Percentiles rank a stretch among this genome's conserved stretches.
These are phyloP conservation scores for Grosmannia clavigera DNA, from an alignment of 2,329 filamentous ascomycete genomes.

Conservation along the genomic window DNA sequence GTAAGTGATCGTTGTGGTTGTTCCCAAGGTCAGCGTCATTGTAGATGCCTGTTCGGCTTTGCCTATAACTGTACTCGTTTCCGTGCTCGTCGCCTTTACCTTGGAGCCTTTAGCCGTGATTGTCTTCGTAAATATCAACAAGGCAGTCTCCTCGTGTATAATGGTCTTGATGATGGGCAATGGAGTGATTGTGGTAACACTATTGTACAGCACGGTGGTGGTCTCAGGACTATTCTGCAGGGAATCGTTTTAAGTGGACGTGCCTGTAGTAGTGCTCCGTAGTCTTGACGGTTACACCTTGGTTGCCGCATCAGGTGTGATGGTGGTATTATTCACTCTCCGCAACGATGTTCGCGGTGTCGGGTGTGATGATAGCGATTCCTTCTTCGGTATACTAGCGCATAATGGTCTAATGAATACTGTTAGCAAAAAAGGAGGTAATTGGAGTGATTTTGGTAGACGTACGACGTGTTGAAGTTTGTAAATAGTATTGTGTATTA, in stretches of 20 bases:
- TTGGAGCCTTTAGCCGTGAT: neutral
- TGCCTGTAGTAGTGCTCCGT: neutral
- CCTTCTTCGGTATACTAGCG: too few relatives aligned
- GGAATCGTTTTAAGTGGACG: neutral
- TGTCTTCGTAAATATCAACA: neutral
- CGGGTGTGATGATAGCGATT: neutral
- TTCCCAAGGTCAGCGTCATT: neutral
- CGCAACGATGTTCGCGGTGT: neutral
- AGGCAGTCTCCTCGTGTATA: neutral
- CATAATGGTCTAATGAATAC: too few relatives aligned
- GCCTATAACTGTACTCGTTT: neutral
- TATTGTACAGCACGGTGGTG: neutral
- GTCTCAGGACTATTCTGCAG: neutral
- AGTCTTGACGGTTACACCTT: neutral
- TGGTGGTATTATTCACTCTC: neutral
- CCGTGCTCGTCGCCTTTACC: neutral
- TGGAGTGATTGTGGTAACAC: neutral
- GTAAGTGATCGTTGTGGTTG: neutral
- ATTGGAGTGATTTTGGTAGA: too few relatives aligned
- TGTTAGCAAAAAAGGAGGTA: too few relatives aligned
- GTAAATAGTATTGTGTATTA: too few relatives aligned
- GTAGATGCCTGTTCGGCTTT: neutral
- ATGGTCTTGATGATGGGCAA: neutral
- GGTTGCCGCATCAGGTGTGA: neutral
- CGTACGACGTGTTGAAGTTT: too few relatives aligned